Conservation (phyloP, 2,329 filamentous ascomycete species). For the Xylaria sp. region DNA sequence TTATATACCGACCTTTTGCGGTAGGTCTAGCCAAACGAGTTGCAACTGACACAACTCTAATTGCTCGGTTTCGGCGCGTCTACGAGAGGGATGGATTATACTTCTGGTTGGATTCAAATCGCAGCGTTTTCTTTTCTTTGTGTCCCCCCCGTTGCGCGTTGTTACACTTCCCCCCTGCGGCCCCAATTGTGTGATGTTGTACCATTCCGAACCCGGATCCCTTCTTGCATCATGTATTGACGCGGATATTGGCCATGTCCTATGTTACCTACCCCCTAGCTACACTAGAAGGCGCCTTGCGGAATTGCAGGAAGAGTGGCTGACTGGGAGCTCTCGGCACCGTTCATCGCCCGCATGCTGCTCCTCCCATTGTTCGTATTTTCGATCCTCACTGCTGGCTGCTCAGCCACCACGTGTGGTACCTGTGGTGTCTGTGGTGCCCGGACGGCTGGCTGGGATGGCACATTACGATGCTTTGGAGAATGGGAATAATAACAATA, state of each 20-base stretch:
- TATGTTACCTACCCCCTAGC: not conserved
- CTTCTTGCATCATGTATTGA: slow-evolving; percentile 27
- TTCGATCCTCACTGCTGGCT: not conserved
- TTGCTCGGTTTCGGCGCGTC: too few species aligned
- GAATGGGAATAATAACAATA: not conserved
- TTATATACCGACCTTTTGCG: too few species aligned
- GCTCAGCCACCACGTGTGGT: not conserved
- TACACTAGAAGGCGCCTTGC: not conserved
- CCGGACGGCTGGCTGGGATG: not conserved
- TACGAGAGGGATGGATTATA: too few species aligned
- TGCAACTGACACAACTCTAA: too few species aligned
- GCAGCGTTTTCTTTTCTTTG: not conserved
- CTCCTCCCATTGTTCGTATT: too few species aligned
- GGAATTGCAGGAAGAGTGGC: not conserved
- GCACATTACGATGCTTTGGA: not conserved
- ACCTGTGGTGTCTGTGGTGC: not conserved
- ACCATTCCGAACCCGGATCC: slow-evolving; percentile 18
- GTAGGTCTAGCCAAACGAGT: too few species aligned
- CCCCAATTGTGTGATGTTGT: slow-evolving; percentile 1
- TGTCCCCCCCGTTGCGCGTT: not conserved
- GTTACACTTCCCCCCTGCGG: slow-evolving; percentile 1
- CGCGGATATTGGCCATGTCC: slow-evolving; percentile 4
- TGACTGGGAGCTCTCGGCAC: not conserved
- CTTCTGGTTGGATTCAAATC: too few species aligned
- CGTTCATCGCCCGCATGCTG: not conserved